Base-by-base conservation (phyloP, 495 filamentous ascomycete genomes). In the Clavariopsis aquatica region DNA sequence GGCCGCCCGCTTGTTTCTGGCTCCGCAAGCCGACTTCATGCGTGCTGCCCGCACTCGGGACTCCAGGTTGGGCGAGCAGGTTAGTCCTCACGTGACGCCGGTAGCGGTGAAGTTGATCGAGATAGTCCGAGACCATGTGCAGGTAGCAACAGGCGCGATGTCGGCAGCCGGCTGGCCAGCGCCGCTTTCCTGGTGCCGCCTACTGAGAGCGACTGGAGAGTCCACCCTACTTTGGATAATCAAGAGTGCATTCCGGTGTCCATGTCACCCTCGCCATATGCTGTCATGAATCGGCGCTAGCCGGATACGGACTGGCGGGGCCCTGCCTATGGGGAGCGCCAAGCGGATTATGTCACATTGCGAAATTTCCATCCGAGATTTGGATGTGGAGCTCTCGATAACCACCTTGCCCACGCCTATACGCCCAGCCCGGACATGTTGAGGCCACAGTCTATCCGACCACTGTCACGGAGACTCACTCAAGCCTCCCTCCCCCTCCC, bases 391-490 rank as follows among this genome's bases (percentile, higher is more conserved):
- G 22, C 47, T 19, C 4, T n/a, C 24, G 17, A 55, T 23, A 17
- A 5, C 4, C 54, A 13, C 24, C 34, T 19, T 36, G 38, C 34
- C 7, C 31, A 23, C 38, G n/a, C 38, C 38, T 17, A 9, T 15
- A 17, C 38, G 38, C 38, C 13, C 38, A 9, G 17, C 52, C 31
- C 49, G 38, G 64, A 31, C 38, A 70, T 70, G 68, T 61, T 70
- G 60, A 63, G 45, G 51, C 64, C 68, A 26, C 58, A 38, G 26
- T 31, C 64, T 31, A 19, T 67, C 26, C 68, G 68, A 28, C 29
- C 63, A 8, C 19, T 70, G 28, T 60, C 68, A 60, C 63, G 58
- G 41, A 54, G 54, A 41, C 63, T 70, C 19, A 56, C 49, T 22
- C 59, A 57, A 9, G 27, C 58, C 20, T 29, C 46, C 22, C n/a